Evolutionary conservation across 768 basidiomycete genomes (phyloP).

Genomic region (Auricularia cornea): DNA sequence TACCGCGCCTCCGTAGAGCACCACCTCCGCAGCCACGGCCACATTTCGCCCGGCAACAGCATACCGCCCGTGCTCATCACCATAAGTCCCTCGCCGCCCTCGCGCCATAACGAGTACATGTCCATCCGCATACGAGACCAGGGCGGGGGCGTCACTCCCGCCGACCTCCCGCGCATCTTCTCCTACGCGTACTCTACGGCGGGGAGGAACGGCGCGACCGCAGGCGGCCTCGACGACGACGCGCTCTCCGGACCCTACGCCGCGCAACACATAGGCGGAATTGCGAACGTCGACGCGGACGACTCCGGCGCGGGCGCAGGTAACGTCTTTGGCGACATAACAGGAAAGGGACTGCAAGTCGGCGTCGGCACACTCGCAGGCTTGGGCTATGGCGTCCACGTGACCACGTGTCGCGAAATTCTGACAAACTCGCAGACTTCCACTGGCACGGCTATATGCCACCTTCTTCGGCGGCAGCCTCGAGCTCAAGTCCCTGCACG

Average conservation of each 20-base stretch:
- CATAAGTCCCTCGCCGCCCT: constrained; percentile 43
- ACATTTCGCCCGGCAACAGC: constrained; percentile 15
- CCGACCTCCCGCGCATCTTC: constrained; percentile 72
- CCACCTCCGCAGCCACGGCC: constrained; percentile 38
- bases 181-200: constrained; percentile 91
- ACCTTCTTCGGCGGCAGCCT: constrained; percentile 84
- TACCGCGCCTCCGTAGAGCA: constrained; percentile 85
- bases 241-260: constrained; percentile 64
- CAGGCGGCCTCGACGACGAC: constrained; percentile 29
- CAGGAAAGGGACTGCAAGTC: constrained; percentile 65
- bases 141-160: constrained; percentile 73
- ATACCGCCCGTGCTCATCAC: constrained; percentile 66
- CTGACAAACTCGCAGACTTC: too few species aligned
- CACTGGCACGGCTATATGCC: constrained; percentile 15
- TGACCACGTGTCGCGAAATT: too few species aligned
- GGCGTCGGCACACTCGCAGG: constrained; percentile 88
- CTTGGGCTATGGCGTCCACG: constrained; percentile 84
- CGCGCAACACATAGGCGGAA: constrained; percentile 68
- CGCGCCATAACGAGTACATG: constrained; percentile 30
- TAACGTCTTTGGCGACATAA: constrained; percentile 69
- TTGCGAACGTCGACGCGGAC: constrained; percentile 46
- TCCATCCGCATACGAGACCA: constrained; percentile 78
- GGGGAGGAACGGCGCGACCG: constrained; percentile 35
- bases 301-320: constrained; percentile 30
- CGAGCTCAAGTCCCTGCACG: constrained; percentile 72